These are phyloP conservation scores for Agaricus blazei DNA, from an alignment of 768 basidiomycete genomes.

Conservation along the genomic window DNA sequence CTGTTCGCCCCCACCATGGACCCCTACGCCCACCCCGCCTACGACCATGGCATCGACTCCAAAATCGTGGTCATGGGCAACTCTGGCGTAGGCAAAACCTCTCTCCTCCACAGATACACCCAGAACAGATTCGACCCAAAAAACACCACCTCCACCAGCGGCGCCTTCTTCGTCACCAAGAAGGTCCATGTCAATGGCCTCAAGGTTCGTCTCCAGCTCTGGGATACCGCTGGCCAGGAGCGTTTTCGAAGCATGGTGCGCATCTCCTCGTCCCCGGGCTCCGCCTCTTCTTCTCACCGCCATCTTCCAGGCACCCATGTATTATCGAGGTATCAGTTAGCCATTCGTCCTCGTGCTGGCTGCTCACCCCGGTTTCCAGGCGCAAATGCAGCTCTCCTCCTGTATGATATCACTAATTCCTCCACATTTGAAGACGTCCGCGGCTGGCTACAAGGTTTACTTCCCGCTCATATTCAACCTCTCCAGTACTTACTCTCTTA, in stretches of 20 bases:
- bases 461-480: slow-evolving; percentile 14
- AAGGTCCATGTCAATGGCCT: slow-evolving; percentile 82
- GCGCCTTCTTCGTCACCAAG: slow-evolving; percentile 92
- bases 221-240: slow-evolving; percentile 95
- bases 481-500: slow-evolving; percentile 13
- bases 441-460: slow-evolving; percentile 84
- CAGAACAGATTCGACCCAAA: slow-evolving; percentile 87
- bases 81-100: slow-evolving; percentile 84
- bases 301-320: slow-evolving; percentile 78
- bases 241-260: slow-evolving; percentile 85
- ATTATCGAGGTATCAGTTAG: slow-evolving; percentile 62
- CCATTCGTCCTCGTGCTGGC: slow-evolving; percentile 15
- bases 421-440: slow-evolving; percentile 86
- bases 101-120: slow-evolving; percentile 84
- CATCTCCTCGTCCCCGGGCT: slow-evolving; percentile 14
- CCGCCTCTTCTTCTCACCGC: slow-evolving; percentile 14
- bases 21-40: slow-evolving; percentile 62
- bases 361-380: slow-evolving; percentile 34
- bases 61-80: slow-evolving; percentile 97
- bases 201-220: slow-evolving; percentile 82
- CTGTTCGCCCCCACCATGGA: slow-evolving; percentile 39
- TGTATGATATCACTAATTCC: slow-evolving; percentile 93
- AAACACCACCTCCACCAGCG: slow-evolving; percentile 86
- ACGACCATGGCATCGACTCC: slow-evolving; percentile 84
- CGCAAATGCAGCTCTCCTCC: slow-evolving; percentile 87